Evolutionary conservation across 1,284 basidiomycete species (phyloP).

Genomic region (Ganoderma sinense): DNA sequence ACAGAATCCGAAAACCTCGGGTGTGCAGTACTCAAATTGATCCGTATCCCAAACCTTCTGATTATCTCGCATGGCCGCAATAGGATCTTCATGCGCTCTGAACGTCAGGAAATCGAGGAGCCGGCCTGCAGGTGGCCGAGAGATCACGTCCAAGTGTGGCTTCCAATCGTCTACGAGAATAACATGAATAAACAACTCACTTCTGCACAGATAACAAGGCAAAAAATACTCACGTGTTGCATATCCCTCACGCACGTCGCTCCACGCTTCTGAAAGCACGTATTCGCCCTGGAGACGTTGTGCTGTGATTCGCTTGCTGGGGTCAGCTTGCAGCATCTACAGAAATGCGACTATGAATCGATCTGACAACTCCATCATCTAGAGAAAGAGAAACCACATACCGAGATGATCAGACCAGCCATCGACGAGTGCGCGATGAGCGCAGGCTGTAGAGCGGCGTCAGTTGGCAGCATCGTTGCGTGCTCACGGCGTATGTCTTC

Average conservation of each 20-base stretch:
- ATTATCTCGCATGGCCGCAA: background rate
- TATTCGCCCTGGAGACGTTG: background rate
- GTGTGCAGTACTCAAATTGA: constrained; percentile 3
- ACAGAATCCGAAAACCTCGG: background rate
- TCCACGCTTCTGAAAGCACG: background rate
- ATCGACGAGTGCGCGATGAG: background rate
- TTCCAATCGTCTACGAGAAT: background rate
- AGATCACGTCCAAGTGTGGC: background rate
- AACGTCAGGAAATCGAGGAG: constrained; percentile 1
- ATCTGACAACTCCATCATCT: background rate
- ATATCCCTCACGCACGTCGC: constrained; percentile 11
- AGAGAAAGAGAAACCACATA: background rate
- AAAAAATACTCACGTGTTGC: background rate
- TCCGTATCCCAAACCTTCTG: background rate
- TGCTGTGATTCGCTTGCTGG: background rate
- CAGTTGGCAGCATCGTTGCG: background rate
- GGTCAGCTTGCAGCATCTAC: constrained; percentile 28
- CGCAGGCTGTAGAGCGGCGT: background rate
- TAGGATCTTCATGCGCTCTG: background rate
- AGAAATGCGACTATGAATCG: background rate
- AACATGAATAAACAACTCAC: background rate
- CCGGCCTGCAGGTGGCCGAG: background rate
- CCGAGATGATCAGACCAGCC: background rate
- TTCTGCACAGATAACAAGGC: background rate
- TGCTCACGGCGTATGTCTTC: constrained; percentile 7